Conservation (phyloP, 148 eudicot species). For the Chenopodium berlandieri region DNA sequence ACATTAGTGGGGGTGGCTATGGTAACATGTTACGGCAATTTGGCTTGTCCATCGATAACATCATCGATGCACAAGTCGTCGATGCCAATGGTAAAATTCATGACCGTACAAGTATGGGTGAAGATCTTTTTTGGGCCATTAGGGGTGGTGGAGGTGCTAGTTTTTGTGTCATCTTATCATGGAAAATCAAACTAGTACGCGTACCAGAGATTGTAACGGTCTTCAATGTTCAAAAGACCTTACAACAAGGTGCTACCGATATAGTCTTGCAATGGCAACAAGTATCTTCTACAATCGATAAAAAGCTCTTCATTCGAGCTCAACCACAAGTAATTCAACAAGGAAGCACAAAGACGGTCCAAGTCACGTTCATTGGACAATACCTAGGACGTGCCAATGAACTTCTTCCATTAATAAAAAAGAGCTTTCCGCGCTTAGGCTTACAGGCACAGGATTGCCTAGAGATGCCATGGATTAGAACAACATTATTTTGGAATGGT, state of each 20-base stretch:
- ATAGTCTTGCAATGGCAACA: conserved; percentile 37
- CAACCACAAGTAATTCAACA: conserved; percentile 19
- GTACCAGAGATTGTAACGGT: conserved; percentile 23
- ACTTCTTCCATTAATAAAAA: conserved; percentile 10
- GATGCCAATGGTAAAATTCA: conserved; percentile 28
- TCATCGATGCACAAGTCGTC: conserved; percentile 37
- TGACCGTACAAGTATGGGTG: conserved; percentile 30
- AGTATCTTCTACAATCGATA: conserved; percentile 24
- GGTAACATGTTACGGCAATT: conserved; percentile 34
- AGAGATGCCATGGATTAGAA: conserved; percentile 22
- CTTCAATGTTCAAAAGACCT: conserved; percentile 22
- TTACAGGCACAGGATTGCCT: conserved; percentile 15
- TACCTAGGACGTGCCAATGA: conserved; percentile 20
- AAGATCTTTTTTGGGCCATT: conserved; percentile 42
- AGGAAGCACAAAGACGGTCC: conserved; percentile 19
- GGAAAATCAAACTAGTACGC: conserved; percentile 33
- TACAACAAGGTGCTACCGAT: conserved; percentile 30
- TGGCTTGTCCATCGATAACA: conserved; percentile 36
- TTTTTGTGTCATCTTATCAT: conserved; percentile 34
- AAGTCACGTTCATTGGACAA: conserved; percentile 26
- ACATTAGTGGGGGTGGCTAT: conserved; percentile 38
- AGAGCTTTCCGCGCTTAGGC: conserved; percentile 17
- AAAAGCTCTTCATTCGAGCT: conserved; percentile 27
- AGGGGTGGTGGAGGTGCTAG: conserved; percentile 43
- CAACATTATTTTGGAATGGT: conserved; percentile 23